Evolutionary conservation across 1,139 yeast genomes (phyloP), one percentile per base, ranked within the genome.

Genomic region (Kurtzmaniella quercitrusa): DNA sequence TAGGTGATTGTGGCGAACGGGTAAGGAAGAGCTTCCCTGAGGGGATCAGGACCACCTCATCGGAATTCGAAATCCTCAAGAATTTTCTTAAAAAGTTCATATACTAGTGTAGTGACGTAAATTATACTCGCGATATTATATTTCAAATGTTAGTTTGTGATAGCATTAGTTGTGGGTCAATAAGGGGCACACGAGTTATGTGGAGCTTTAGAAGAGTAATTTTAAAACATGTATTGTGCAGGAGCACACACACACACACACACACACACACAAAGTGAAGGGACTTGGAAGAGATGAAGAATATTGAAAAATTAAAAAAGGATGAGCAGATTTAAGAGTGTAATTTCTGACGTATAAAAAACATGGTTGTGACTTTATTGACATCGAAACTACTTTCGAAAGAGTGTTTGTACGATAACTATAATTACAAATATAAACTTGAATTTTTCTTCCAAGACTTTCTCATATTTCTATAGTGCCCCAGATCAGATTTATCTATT

Each of bases 51-150:
- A 82, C 81, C 38, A 88, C 65, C 51, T 84, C 95, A 54, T 83
- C 88, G 38, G 80, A 76, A 14, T 82, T 68, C 15, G 76, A 69
- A 5, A 80, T 65, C 2, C 83, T 82, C 57, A 89, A 72, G 51
- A 89, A 73, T 59, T 81, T 81, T 55, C 82, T 80, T 37, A 91
- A 64, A 48, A 91, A 80, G 63, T 91, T 91, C 97, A 91, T 89
- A 3, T 18, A 7, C n/a, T n/a, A n/a, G n/a, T 14, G 18, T 4
- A 21, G 23, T 21, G 9, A 6, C n/a, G 30, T 26, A 14, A 9
- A 26, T 26, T 4, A 9, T 6, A 9, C 30, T 26, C 9, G 30
- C 4, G 30, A 5, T 26, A 14, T 3, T 26, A 26, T 26, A 14
- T 5, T 5, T 11, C 30, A 14, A 26, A 6, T 9, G n/a, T 4